Evolutionary conservation across 495 filamentous ascomycete genomes (phyloP).

Genomic region (Clavariopsis aquatica): DNA sequence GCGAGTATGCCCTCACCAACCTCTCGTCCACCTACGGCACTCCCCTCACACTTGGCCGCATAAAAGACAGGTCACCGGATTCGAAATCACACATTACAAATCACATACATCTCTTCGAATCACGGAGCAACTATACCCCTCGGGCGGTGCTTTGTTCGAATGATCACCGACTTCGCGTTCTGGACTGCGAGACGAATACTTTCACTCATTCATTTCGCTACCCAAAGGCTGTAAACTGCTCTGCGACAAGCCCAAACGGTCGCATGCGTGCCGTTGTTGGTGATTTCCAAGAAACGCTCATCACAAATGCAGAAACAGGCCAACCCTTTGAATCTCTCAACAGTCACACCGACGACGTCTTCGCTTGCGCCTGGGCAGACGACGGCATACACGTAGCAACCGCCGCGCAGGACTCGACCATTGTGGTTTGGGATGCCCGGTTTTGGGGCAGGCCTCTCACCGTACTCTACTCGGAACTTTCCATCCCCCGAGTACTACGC

Average conservation of each 20-base stretch:
- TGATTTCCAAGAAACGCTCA: conserved; percentile 58
- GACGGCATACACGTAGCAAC: conserved; percentile 88
- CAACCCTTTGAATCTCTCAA: conserved; percentile 57
- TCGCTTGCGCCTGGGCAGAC: conserved; percentile 88
- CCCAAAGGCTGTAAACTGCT: conserved; percentile 76
- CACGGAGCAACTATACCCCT: conserved; percentile 61
- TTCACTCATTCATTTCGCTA: conserved; percentile 66
- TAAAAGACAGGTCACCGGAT: conserved; percentile 66
- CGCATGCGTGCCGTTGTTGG: conserved; percentile 79
- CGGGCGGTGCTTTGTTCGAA: conserved; percentile 81
- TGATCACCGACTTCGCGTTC: conserved; percentile 70
- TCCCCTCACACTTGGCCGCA: conserved; percentile 59
- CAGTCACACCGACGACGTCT: conserved; percentile 79
- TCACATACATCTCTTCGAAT: conserved; percentile 71
- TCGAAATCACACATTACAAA: conserved; percentile 79
- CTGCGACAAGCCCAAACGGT: conserved; percentile 73
- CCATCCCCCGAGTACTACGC: conserved; percentile 72
- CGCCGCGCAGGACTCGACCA: conserved; percentile 81
- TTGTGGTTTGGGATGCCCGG: conserved; percentile 85
- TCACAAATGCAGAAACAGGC: conserved; percentile 67
- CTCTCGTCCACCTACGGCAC: conserved; percentile 53
- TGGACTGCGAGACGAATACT: conserved; percentile 70
- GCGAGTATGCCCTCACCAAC: conserved; percentile 71
- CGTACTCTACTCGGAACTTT: conserved; percentile 63
- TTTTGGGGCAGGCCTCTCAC: conserved; percentile 65